Evolutionary conservation across 2,329 filamentous ascomycete species (phyloP).

Genomic region (Calonectria henricotiae): DNA sequence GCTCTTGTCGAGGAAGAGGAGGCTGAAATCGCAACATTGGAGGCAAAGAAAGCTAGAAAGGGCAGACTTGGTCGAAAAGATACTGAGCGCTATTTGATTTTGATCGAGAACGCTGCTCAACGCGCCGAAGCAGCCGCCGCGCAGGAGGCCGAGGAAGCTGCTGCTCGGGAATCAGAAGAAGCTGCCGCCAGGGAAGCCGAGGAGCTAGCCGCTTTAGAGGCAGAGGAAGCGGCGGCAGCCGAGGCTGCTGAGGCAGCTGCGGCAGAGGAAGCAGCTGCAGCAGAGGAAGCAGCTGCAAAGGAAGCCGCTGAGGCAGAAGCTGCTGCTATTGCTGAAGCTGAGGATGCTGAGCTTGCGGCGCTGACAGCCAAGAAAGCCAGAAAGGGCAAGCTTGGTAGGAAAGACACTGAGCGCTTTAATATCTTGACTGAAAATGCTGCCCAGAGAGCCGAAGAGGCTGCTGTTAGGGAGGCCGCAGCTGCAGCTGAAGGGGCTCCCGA

Average conservation of each 20-base stretch:
- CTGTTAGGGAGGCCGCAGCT: conserved; percentile 13
- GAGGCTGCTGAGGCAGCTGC: conserved; percentile 24
- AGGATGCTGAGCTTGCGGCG: conserved; percentile 33
- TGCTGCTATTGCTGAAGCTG: conserved; percentile 31
- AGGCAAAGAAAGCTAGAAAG: conserved; percentile 58
- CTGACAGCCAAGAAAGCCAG: conserved; percentile 47
- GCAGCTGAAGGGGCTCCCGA: conserved; percentile 35
- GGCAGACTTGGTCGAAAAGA: conserved; percentile 41
- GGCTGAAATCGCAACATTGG: conserved; percentile 60
- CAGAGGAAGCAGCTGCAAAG: conserved; percentile 46
- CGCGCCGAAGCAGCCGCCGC: conserved; percentile 38
- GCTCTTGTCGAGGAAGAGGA: conserved; percentile 55
- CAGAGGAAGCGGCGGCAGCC: conserved; percentile 52
- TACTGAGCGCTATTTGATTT: conserved; percentile 32
- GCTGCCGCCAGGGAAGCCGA: conserved; percentile 45
- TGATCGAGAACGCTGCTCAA: conserved; percentile 31
- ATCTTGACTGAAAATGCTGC: conserved; percentile 46
- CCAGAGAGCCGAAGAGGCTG: conserved; percentile 43
- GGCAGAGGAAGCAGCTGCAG: conserved; percentile 31
- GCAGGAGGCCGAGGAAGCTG: conserved; percentile 37
- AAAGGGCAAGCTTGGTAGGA: conserved; percentile 48
- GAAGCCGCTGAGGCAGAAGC: conserved; percentile 44
- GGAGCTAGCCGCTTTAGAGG: conserved; percentile 39
- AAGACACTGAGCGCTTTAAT: conserved; percentile 47
- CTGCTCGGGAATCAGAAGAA: conserved; percentile 47